Percentiles rank a stretch among this genome's conserved stretches.
phyloP scores from a whole-genome alignment of 1,284 basidiomycete species.

The Xerocomus amazonicus region DNA sequence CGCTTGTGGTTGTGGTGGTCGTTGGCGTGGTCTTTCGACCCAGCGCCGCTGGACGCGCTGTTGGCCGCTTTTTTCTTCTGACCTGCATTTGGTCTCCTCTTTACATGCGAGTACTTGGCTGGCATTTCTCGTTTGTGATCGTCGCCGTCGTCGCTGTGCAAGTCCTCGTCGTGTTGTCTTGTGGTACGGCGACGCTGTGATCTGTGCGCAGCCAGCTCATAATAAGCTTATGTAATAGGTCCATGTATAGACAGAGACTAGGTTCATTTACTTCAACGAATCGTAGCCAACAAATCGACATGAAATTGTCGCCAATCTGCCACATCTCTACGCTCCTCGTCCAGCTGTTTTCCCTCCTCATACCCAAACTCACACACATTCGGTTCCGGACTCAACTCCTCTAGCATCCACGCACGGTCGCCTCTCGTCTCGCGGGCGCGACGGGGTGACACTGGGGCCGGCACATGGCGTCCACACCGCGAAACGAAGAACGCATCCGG shows the following conservation, averaged over 20 bases:
- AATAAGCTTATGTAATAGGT: constrained; percentile 23
- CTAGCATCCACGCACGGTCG: constrained; percentile 29
- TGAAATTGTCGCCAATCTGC: constrained; percentile 31
- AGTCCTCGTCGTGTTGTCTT: neutral
- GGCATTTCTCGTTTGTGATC: constrained; percentile 42
- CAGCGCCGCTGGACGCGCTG: constrained; percentile 10
- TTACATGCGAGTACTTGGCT: constrained; percentile 68
- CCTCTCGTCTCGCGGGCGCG: constrained; percentile 2
- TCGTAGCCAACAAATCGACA: constrained; percentile 22
- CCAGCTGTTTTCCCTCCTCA: constrained; percentile 2
- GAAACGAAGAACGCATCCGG: constrained; percentile 8
- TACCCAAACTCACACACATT: constrained; percentile 5
- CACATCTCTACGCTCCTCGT: constrained; percentile 6
- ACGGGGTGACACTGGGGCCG: constrained; percentile 12
- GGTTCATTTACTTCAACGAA: constrained; percentile 9
- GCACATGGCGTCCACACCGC: constrained; percentile 8
- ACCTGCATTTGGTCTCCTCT: constrained; percentile 48
- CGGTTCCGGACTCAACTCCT: constrained; percentile 26
- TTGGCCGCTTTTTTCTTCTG: constrained; percentile 41
- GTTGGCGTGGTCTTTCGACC: constrained; percentile 28
- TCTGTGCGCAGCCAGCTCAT: constrained; percentile 16
- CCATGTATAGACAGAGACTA: neutral
- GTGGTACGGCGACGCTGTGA: neutral
- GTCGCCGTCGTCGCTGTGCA: constrained; percentile 5
- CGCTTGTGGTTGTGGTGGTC: constrained; percentile 33